Conservation (phyloP, 1,284 basidiomycete genomes). For the Volvariella volvacea region DNA sequence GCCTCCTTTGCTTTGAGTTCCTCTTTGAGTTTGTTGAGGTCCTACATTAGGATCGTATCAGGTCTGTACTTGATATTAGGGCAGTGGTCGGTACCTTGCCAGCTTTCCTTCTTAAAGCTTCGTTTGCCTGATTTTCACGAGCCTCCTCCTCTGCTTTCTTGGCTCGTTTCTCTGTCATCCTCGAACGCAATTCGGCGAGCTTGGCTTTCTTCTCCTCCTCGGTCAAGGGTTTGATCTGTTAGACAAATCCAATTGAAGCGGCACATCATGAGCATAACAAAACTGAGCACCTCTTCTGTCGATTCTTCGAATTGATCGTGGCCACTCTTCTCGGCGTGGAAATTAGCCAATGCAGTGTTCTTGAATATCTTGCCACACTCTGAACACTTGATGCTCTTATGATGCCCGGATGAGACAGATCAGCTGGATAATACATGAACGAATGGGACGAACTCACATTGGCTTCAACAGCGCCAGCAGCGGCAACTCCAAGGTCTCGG, state of each 20-base stretch:
- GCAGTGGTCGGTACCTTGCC: conserved; percentile 55
- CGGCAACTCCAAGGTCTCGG: conserved; percentile 39
- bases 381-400: conserved; percentile 73
- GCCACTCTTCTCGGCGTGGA: conserved; percentile 92
- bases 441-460: conserved; percentile 36
- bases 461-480: conserved; percentile 45
- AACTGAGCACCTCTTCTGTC: conserved; percentile 72
- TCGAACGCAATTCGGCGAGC: conserved; percentile 73
- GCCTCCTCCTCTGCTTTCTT: conserved; percentile 64
- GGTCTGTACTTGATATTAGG: not conserved
- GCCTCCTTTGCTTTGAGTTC: conserved; percentile 76
- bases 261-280: not conserved
- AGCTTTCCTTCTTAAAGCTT: conserved; percentile 75
- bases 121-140: conserved; percentile 72
- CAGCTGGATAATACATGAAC: not conserved
- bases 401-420: not conserved
- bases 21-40: conserved; percentile 67
- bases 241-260: conserved; percentile 1
- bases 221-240: conserved; percentile 83
- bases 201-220: conserved; percentile 90
- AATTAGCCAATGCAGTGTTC: conserved; percentile 85
- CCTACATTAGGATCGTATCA: conserved; percentile 34
- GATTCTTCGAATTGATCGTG: conserved; percentile 95
- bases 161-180: conserved; percentile 71
- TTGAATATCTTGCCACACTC: conserved; percentile 84